Conservation (phyloP, 1,284 basidiomycete genomes). For the Apiotrichum laibachii region DNA sequence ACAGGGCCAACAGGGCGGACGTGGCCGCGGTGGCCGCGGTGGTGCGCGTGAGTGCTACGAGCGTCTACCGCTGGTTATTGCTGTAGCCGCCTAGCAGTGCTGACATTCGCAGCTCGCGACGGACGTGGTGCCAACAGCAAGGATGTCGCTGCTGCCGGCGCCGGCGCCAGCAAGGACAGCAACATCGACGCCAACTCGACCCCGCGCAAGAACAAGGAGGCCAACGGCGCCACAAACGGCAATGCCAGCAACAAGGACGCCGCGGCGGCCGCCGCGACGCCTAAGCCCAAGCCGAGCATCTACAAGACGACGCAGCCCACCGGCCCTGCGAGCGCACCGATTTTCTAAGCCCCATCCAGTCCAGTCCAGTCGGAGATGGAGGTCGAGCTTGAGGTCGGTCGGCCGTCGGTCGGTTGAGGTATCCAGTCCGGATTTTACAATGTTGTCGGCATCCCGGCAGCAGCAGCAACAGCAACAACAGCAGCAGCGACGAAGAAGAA, state of each 20-base stretch:
- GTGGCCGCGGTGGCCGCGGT: conserved; percentile 9
- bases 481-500: no score
- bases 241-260: not conserved
- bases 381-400: not conserved
- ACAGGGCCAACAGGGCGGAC: conserved; percentile 1
- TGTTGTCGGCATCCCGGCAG: no score
- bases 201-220: not conserved
- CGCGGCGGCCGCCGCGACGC: not conserved
- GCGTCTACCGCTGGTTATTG: not conserved
- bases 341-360: conserved; percentile 8
- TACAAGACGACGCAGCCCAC: conserved; percentile 25
- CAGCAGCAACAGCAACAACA: no score
- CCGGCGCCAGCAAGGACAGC: not conserved
- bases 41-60: conserved; percentile 12
- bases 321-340: conserved; percentile 16
- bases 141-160: not conserved
- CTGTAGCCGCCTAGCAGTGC: not conserved
- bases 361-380: not conserved
- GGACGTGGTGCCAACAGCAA: conserved; percentile 5
- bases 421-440: no score
- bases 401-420: no score
- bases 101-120: conserved; percentile 14
- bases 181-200: not conserved
- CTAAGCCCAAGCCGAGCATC: conserved; percentile 29
- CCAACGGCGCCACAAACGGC: conserved; percentile 2